phyloP scores from a whole-genome alignment of 441 rosid species.

The Sinapis alba region DNA sequence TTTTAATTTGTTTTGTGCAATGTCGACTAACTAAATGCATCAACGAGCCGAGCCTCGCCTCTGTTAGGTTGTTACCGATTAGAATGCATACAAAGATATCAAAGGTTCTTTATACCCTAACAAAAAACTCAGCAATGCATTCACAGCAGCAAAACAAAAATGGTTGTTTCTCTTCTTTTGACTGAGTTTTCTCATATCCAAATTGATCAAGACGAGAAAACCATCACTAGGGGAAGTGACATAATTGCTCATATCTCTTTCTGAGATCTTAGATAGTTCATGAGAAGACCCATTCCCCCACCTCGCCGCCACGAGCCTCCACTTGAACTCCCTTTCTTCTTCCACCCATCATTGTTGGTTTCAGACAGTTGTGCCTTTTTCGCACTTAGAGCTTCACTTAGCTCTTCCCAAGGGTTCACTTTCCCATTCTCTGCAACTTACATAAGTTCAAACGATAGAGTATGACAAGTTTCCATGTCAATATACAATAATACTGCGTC shows the following conservation, averaged over 20 bases:
- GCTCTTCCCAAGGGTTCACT: slow-evolving; percentile 68
- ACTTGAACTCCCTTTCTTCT: slow-evolving; percentile 50
- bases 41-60: neutral
- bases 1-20: too few species aligned
- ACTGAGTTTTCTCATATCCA: slow-evolving; percentile 24
- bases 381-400: slow-evolving; percentile 59
- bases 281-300: slow-evolving; percentile 82
- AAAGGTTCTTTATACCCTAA: neutral
- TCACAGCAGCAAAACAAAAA: slow-evolving; percentile 1
- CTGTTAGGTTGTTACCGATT: neutral
- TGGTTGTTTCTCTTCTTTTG: slow-evolving; percentile 11
- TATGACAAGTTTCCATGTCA: neutral
- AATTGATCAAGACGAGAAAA: neutral
- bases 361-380: slow-evolving; percentile 66
- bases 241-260: slow-evolving; percentile 46
- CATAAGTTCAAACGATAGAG: neutral
- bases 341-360: slow-evolving; percentile 62
- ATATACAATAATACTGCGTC: neutral
- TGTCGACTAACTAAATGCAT: neutral
- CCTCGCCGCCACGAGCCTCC: slow-evolving; percentile 61
- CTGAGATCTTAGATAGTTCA: slow-evolving; percentile 75
- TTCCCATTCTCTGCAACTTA: slow-evolving; percentile 52
- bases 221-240: slow-evolving; percentile 4
- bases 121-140: slow-evolving; percentile 13
- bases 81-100: neutral